Evolutionary conservation across 495 filamentous ascomycete species (phyloP).

Genomic region (Clavariopsis aquatica): DNA sequence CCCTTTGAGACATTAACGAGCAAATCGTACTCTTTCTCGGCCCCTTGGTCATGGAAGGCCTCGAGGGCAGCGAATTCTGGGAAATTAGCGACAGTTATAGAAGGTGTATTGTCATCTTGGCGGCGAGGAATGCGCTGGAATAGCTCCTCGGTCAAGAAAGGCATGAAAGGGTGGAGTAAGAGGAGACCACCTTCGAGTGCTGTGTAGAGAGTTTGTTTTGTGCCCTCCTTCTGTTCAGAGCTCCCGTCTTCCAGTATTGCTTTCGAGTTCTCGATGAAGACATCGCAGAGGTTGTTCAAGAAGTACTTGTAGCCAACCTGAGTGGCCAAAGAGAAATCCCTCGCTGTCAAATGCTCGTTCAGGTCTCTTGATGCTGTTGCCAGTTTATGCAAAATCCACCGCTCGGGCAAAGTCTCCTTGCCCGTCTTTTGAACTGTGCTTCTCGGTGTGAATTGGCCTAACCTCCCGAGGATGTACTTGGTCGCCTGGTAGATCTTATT

Average conservation of each 20-base stretch:
- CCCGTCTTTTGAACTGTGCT: slow-evolving; percentile 58
- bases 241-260: slow-evolving; percentile 65
- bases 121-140: slow-evolving; percentile 69
- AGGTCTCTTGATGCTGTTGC: slow-evolving; percentile 70
- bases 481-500: slow-evolving; percentile 93
- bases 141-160: slow-evolving; percentile 12
- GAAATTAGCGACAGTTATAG: slow-evolving; percentile 68
- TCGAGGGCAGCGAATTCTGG: slow-evolving; percentile 50
- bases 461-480: slow-evolving; percentile 78
- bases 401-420: slow-evolving; percentile 70
- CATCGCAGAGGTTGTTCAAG: slow-evolving; percentile 64
- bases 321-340: slow-evolving; percentile 71
- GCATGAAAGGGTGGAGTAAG: slow-evolving; percentile 1
- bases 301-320: slow-evolving; percentile 68
- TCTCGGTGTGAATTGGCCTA: slow-evolving; percentile 59
- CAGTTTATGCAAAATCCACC: slow-evolving; percentile 84
- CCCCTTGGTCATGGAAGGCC: slow-evolving; percentile 46
- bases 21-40: slow-evolving; percentile 54
- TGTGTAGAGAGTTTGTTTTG: slow-evolving; percentile 55
- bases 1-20: slow-evolving; percentile 52
- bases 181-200: slow-evolving; percentile 61
- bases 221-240: slow-evolving; percentile 46
- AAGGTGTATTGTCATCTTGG: slow-evolving; percentile 60
- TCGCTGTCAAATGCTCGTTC: slow-evolving; percentile 65
- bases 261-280: slow-evolving; percentile 79